Conservation (phyloP, 257 asterid species). For the Rubia yunnanensis region DNA sequence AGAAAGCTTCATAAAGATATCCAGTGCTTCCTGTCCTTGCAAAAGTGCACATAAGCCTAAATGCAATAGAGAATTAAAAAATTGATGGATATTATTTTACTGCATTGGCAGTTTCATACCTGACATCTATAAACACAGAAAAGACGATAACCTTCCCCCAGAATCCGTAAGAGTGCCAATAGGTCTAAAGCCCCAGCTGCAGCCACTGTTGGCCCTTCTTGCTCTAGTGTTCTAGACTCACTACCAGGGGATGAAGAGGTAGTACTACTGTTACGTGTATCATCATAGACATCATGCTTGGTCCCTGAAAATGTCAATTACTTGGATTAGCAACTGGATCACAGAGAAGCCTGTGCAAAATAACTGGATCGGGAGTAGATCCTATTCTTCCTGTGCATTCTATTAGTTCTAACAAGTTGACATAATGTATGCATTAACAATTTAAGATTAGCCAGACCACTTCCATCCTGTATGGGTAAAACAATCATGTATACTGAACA, state of each 20-base stretch:
- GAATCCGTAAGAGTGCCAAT: constrained; percentile 61
- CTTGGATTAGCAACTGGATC: constrained; percentile 14
- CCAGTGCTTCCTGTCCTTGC: constrained; percentile 76
- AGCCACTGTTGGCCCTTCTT: constrained; percentile 48
- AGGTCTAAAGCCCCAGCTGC: constrained; percentile 66
- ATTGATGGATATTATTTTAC: constrained; percentile 8
- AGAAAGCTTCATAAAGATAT: constrained; percentile 57
- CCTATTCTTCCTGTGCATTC: neutral
- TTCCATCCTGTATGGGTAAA: neutral
- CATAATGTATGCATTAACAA: neutral
- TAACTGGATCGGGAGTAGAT: neutral
- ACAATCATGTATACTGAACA: neutral
- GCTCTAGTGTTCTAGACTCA: constrained; percentile 50
- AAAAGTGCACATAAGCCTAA: constrained; percentile 9
- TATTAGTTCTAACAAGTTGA: neutral
- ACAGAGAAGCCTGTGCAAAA: neutral
- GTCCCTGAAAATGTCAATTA: constrained; percentile 36
- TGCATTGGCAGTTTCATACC: constrained; percentile 35
- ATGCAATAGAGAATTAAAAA: constrained; percentile 6
- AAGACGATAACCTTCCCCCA: constrained; percentile 92
- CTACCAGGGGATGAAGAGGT: constrained; percentile 46
- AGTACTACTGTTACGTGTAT: constrained; percentile 46
- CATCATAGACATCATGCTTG: constrained; percentile 60
- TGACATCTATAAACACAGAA: constrained; percentile 75
- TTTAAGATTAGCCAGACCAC: neutral